Percentiles rank a stretch among this genome's conserved stretches.
These are phyloP conservation scores for Coemansia sp. DNA, from an alignment of 192 early-diverging fungal species.

Conservation along the genomic window DNA sequence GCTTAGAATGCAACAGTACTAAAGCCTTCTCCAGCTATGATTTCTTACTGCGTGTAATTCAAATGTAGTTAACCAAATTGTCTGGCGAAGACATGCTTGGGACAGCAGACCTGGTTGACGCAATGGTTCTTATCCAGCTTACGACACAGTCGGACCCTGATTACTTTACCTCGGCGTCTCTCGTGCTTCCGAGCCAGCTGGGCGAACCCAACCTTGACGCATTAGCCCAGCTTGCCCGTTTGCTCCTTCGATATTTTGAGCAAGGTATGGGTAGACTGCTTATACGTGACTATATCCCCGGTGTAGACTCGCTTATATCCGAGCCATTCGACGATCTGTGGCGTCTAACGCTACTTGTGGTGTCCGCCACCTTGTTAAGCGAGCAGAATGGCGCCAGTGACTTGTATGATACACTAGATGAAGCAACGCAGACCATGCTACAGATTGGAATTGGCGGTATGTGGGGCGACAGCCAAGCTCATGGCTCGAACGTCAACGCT, in stretches of 20 bases:
- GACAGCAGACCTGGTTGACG: constrained; percentile 38
- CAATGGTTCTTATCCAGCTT: constrained; percentile 32
- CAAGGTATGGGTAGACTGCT: constrained; percentile 9
- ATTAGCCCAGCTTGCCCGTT: constrained; percentile 45
- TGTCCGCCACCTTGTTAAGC: constrained; percentile 42
- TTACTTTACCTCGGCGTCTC: constrained; percentile 45
- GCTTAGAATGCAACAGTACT: neutral
- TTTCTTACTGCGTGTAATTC: neutral
- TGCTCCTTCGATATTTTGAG: constrained; percentile 44
- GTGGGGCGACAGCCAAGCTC: constrained; percentile 20
- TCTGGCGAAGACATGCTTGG: constrained; percentile 17
- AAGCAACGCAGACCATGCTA: constrained; percentile 10
- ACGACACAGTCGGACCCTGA: constrained; percentile 47
- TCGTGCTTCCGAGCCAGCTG: constrained; percentile 27
- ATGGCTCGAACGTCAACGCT: neutral
- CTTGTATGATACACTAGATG: constrained; percentile 28
- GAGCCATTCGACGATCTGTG: constrained; percentile 48
- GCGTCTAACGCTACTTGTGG: constrained; percentile 40
- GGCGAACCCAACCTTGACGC: constrained; percentile 45
- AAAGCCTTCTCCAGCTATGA: neutral
- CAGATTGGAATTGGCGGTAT: constrained; percentile 28
- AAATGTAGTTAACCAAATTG: constrained; percentile 29
- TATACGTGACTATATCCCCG: constrained; percentile 29
- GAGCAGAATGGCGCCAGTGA: constrained; percentile 33
- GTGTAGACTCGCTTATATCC: constrained; percentile 25